Conservation (phyloP, 179 eudicot species). For the Spinacia oleracea region DNA sequence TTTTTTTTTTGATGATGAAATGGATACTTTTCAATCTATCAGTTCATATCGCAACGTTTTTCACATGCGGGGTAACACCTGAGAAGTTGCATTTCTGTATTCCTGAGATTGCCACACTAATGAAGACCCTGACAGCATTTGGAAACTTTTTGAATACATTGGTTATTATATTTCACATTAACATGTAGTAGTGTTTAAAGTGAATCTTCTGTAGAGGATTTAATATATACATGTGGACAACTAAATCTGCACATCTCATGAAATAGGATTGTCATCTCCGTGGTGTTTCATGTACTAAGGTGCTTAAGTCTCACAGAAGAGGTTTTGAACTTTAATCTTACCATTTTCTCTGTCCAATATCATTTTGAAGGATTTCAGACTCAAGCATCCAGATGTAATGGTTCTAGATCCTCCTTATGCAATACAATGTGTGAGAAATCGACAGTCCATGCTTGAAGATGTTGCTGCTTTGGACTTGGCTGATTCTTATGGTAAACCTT, state of each 20-base stretch:
- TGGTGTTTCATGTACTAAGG: neutral
- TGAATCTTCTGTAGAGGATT: neutral
- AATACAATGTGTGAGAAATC: slow-evolving; percentile 79
- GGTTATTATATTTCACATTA: neutral
- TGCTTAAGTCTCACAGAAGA: neutral
- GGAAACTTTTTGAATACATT: neutral
- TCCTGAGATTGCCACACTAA: neutral
- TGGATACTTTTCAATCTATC: neutral
- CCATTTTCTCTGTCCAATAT: slow-evolving; percentile 10
- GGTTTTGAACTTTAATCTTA: slow-evolving; percentile 15
- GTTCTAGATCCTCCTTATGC: slow-evolving; percentile 98
- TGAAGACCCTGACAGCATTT: neutral
- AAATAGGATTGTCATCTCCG: slow-evolving; percentile 5
- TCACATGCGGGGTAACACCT: neutral
- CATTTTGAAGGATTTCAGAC: slow-evolving; percentile 71
- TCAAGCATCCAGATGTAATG: slow-evolving; percentile 78
- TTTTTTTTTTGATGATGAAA: neutral
- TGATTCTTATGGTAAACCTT: slow-evolving; percentile 62
- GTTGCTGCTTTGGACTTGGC: slow-evolving; percentile 85
- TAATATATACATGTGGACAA: neutral
- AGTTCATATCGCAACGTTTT: neutral
- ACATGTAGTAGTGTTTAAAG: neutral
- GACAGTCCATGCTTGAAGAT: slow-evolving; percentile 91
- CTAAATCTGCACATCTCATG: neutral
- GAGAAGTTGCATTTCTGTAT: neutral